Conservation (phyloP, 768 basidiomycete species). For the Pluteus cervinus region DNA sequence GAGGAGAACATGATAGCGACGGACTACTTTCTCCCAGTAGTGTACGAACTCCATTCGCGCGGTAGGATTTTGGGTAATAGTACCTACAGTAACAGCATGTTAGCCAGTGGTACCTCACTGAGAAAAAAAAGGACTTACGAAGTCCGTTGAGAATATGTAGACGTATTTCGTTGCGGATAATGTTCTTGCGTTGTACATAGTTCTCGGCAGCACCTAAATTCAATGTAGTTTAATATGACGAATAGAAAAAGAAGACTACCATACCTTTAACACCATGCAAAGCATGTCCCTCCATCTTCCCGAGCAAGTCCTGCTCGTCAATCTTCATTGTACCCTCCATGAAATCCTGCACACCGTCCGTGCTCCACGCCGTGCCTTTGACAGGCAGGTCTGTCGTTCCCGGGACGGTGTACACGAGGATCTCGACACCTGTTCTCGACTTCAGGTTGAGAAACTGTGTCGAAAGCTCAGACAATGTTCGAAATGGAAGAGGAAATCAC, state of each 20-base stretch:
- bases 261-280: neutral
- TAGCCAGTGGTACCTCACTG: neutral
- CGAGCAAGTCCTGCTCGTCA: neutral
- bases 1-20: conserved; percentile 6
- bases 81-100: conserved; percentile 1
- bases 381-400: conserved; percentile 4
- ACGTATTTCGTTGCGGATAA: conserved; percentile 1
- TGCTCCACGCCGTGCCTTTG: conserved; percentile 2
- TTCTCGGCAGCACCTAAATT: neutral
- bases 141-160: conserved; percentile 6
- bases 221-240: neutral
- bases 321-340: neutral
- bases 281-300: neutral
- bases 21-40: conserved; percentile 10
- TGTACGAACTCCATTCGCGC: conserved; percentile 9
- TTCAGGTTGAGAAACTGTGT: conserved; percentile 4
- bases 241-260: neutral
- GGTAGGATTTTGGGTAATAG: conserved; percentile 1
- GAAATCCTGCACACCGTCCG: neutral
- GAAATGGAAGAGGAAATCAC: neutral
- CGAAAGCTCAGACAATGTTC: neutral
- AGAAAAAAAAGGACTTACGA: neutral
- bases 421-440: conserved; percentile 3
- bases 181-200: neutral
- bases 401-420: conserved; percentile 2